phyloP scores from a whole-genome alignment of 2,329 filamentous ascomycete genomes.

The Cryphonectria nitschkei region DNA sequence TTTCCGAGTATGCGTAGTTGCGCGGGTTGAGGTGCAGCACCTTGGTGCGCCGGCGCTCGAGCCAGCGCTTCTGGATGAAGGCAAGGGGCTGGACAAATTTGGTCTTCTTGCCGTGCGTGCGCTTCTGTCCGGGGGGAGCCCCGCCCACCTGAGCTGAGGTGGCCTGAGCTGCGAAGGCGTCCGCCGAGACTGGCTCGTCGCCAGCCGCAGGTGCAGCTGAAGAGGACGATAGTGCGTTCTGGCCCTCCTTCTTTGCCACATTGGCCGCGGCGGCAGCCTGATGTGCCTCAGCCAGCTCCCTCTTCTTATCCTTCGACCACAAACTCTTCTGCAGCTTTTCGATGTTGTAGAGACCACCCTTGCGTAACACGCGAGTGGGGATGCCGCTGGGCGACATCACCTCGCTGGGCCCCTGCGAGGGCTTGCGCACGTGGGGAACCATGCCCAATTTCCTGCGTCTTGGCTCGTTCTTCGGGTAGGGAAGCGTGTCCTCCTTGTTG shows the following conservation, averaged over 20 bases:
- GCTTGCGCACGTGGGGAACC: conserved; percentile 53
- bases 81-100: conserved; percentile 19
- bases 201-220: not conserved
- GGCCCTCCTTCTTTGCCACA: conserved; percentile 3
- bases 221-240: not conserved
- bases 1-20: conserved; percentile 64
- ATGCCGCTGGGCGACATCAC: conserved; percentile 43
- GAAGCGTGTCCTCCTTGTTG: conserved; percentile 78
- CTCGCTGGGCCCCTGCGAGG: conserved; percentile 33
- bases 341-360: conserved; percentile 29
- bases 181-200: not conserved
- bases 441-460: conserved; percentile 78
- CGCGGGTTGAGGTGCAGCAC: conserved; percentile 51
- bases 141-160: not conserved
- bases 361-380: conserved; percentile 39
- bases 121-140: conserved; percentile 8
- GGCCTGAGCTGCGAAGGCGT: not conserved
- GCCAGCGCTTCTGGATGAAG: conserved; percentile 29
- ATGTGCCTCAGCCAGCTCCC: conserved; percentile 28
- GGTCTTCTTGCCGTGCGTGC: conserved; percentile 20
- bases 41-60: conserved; percentile 41
- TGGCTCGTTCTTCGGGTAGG: conserved; percentile 73
- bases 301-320: conserved; percentile 31
- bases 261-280: conserved; percentile 14
- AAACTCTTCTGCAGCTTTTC: conserved; percentile 18